Evolutionary conservation across 306 rosid genomes (phyloP).

Genomic region (Argentina anserina): DNA sequence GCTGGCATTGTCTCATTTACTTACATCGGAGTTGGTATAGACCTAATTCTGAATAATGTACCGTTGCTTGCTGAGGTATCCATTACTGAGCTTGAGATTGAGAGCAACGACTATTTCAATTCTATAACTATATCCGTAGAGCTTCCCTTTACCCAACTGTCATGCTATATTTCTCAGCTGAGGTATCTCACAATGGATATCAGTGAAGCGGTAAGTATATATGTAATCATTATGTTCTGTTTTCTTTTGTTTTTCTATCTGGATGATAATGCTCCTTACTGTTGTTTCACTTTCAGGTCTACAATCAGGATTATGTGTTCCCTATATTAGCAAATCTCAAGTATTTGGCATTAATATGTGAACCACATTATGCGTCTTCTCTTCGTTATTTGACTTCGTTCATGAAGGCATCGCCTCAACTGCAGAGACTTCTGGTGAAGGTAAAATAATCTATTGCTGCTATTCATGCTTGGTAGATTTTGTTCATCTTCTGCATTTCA

Average conservation of each 20-base stretch:
- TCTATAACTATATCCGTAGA: not conserved
- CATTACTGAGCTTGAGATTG: not conserved
- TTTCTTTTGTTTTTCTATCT: not conserved
- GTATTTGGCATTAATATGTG: not conserved
- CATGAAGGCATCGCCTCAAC: constrained; percentile 1
- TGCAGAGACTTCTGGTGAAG: constrained; percentile 9
- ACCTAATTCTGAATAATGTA: not conserved
- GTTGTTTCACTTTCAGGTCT: not conserved
- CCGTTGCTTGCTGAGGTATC: not conserved
- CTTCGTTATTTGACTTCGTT: not conserved
- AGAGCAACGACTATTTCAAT: not conserved
- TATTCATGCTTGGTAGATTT: not conserved
- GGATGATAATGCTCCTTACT: not conserved
- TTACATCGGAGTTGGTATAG: not conserved
- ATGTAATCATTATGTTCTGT: not conserved
- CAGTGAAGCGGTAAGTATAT: not conserved
- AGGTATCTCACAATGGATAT: not conserved
- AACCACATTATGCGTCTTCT: not conserved
- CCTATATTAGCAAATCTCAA: not conserved
- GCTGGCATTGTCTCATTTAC: not conserved
- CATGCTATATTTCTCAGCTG: not conserved
- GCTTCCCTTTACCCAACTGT: not conserved
- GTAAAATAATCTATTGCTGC: not conserved
- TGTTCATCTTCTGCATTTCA: not conserved
- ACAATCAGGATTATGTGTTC: not conserved